These are phyloP conservation scores for Eucalyptus marginata DNA, from an alignment of 345 rosid genomes.

Conservation along the genomic window DNA sequence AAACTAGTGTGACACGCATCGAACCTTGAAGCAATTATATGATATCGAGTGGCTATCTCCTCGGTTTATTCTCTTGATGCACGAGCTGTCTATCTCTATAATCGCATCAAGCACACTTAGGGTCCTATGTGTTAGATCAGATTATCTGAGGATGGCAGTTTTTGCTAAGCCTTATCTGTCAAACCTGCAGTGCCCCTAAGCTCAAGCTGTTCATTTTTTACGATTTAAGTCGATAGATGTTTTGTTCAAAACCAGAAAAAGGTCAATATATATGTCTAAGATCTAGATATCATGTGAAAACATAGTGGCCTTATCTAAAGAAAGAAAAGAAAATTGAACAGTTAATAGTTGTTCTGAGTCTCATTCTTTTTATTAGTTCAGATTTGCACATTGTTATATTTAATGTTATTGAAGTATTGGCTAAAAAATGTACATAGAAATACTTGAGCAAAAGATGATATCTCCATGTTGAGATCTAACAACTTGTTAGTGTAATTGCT, in stretches of 20 bases:
- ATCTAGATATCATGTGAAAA: background rate
- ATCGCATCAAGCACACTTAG: background rate
- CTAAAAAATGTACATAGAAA: background rate
- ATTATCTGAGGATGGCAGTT: background rate
- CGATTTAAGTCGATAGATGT: background rate
- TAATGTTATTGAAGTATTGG: background rate
- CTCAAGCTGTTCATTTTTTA: background rate
- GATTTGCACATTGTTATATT: background rate
- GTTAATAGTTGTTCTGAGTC: background rate
- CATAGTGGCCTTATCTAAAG: background rate
- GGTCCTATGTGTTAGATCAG: background rate
- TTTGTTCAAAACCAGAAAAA: background rate
- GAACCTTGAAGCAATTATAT: background rate
- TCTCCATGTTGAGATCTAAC: background rate
- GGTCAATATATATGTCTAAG: background rate
- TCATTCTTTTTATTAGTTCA: background rate
- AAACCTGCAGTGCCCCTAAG: background rate
- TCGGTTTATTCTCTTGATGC: background rate
- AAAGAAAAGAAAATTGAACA: background rate
- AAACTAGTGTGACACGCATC: background rate
- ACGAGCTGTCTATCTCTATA: background rate
- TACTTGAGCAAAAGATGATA: background rate
- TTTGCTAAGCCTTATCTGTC: background rate
- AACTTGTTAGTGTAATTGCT: background rate
- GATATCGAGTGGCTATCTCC: background rate